These are phyloP conservation scores for Cryptococcus hybrid DNA, from an alignment of 1,284 basidiomycete genomes.

Conservation along the genomic window DNA sequence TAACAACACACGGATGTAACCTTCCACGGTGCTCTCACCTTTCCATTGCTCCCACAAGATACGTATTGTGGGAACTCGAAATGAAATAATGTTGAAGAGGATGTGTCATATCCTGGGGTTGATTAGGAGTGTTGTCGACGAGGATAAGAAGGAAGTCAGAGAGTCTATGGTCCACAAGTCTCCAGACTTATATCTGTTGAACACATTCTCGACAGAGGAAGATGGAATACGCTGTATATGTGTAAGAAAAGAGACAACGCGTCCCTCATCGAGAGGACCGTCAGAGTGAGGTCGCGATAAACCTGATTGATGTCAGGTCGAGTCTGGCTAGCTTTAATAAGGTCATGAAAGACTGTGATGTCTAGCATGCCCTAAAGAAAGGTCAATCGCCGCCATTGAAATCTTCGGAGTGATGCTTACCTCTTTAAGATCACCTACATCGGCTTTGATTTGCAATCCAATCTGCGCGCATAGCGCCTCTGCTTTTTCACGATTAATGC, in stretches of 20 bases:
- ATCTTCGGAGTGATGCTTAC: conserved; percentile 43
- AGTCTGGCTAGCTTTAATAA: conserved; percentile 80
- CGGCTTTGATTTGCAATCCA: conserved; percentile 29
- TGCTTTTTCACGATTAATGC: conserved; percentile 31
- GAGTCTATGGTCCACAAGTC: conserved; percentile 33
- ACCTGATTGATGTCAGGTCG: conserved; percentile 75
- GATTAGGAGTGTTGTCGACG: conserved; percentile 62
- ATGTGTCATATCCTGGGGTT: conserved; percentile 67
- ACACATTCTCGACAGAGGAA: conserved; percentile 13
- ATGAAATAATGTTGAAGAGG: conserved; percentile 88
- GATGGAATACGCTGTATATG: conserved; percentile 61
- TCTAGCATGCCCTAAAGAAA: conserved; percentile 57
- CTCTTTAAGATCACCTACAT: conserved; percentile 58
- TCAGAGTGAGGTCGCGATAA: conserved; percentile 58
- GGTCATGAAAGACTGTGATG: conserved; percentile 77
- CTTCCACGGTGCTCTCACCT: conserved; percentile 88
- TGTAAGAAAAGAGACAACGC: conserved; percentile 68
- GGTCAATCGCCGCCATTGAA: not conserved
- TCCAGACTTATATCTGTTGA: conserved; percentile 19
- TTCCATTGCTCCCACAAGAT: conserved; percentile 93
- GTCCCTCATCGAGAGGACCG: conserved; percentile 54
- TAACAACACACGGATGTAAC: conserved; percentile 86
- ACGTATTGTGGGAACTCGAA: conserved; percentile 96
- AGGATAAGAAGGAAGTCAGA: conserved; percentile 70
- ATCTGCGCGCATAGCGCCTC: conserved; percentile 68